Evolutionary conservation across 768 basidiomycete species (phyloP).

Genomic region (Boletus reticuloceps): DNA sequence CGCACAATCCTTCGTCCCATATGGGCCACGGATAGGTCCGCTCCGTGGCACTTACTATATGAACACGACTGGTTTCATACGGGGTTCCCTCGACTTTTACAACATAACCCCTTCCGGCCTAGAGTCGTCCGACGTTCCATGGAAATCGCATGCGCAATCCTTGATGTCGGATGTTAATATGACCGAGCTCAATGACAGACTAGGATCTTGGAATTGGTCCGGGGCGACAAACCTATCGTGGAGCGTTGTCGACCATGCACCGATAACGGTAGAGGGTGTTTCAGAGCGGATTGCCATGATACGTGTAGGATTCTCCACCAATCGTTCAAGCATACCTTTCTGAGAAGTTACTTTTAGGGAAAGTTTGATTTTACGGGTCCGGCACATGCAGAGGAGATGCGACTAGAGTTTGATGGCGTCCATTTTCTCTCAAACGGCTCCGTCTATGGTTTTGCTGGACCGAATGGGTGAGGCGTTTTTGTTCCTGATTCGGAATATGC

Average conservation of each 20-base stretch:
- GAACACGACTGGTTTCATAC: conserved; percentile 79
- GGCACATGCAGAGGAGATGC: conserved; percentile 52
- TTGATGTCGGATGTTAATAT: conserved; percentile 50
- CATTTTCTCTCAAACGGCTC: conserved; percentile 73
- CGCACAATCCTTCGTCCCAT: conserved; percentile 46
- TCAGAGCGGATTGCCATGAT: conserved; percentile 54
- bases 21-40: conserved; percentile 45
- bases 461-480: conserved; percentile 47
- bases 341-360: conserved; percentile 45
- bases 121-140: conserved; percentile 36
- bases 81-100: conserved; percentile 56
- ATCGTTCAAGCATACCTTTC: neutral
- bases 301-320: conserved; percentile 49
- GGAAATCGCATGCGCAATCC: conserved; percentile 49
- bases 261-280: conserved; percentile 36
- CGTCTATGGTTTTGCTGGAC: conserved; percentile 72
- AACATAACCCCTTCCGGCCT: conserved; percentile 59
- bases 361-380: conserved; percentile 64
- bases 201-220: conserved; percentile 72
- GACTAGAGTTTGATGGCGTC: conserved; percentile 73
- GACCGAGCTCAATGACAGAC: conserved; percentile 45
- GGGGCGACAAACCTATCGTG: conserved; percentile 58
- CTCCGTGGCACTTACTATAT: conserved; percentile 56
- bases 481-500: neutral
- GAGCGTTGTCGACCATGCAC: conserved; percentile 61